Evolutionary conservation across 2,329 filamentous ascomycete genomes (phyloP).

Genomic region (Cladosporium colombiae): DNA sequence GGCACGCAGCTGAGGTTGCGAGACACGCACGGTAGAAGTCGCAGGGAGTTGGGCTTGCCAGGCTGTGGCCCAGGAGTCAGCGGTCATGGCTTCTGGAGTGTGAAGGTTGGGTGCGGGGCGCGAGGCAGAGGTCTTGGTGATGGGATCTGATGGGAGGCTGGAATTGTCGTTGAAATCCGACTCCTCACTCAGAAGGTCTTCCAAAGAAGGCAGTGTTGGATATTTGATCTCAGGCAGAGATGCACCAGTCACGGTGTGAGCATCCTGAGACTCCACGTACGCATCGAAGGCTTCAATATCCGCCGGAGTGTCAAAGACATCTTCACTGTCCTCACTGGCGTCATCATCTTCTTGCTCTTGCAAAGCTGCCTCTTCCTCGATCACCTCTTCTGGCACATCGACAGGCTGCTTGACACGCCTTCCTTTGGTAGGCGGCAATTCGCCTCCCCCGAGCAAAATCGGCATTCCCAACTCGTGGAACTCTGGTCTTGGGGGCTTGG

Average conservation of each 20-base stretch:
- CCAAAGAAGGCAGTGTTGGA: conserved; percentile 20
- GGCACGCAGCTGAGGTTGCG: conserved; percentile 43
- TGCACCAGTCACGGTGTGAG: conserved; percentile 16
- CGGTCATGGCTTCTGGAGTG: conserved; percentile 19
- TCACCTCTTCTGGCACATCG: conserved; percentile 20
- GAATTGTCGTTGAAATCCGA: neutral
- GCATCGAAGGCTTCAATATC: conserved; percentile 23
- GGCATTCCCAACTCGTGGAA: conserved; percentile 67
- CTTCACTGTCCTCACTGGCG: conserved; percentile 31
- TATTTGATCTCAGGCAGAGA: conserved; percentile 18
- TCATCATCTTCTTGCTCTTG: conserved; percentile 30
- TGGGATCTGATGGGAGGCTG: conserved; percentile 1
- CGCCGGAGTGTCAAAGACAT: conserved; percentile 35
- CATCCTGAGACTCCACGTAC: conserved; percentile 18
- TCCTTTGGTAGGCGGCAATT: conserved; percentile 8
- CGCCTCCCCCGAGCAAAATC: conserved; percentile 57
- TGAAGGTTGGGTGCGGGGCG: conserved; percentile 1
- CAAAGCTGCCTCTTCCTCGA: neutral
- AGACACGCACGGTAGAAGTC: conserved; percentile 17
- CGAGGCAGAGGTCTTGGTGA: neutral
- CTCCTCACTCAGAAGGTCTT: neutral
- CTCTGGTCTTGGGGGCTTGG: conserved; percentile 69
- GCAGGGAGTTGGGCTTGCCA: conserved; percentile 20
- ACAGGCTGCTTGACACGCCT: conserved; percentile 21
- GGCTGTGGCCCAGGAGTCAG: conserved; percentile 24